Evolutionary conservation across 495 filamentous ascomycete species (phyloP).

Genomic region (Alectoria sarmentosa): DNA sequence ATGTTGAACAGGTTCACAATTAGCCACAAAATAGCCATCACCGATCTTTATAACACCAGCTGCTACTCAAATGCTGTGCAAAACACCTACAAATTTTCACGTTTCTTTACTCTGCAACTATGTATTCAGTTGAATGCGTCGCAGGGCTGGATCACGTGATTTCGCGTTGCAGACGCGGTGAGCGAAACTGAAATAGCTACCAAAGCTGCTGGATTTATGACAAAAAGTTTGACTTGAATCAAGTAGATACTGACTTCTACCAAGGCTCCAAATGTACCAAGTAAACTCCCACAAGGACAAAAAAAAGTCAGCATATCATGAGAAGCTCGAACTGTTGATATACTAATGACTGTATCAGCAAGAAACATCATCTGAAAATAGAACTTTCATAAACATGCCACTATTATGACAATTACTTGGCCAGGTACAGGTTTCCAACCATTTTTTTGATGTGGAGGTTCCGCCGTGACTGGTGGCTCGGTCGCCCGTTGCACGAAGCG

Average conservation of each 20-base stretch:
- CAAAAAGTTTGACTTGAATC: too few relatives aligned
- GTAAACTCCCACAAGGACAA: not conserved
- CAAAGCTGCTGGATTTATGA: too few relatives aligned
- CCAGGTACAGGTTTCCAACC: too few relatives aligned
- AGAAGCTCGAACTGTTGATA: not conserved
- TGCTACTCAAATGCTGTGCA: not conserved
- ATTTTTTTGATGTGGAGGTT: too few relatives aligned
- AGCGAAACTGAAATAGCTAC: not conserved
- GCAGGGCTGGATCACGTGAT: conserved; percentile 3
- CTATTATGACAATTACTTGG: too few relatives aligned
- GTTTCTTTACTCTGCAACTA: too few relatives aligned
- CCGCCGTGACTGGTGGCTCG: not conserved
- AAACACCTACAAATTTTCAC: too few relatives aligned
- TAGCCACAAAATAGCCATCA: not conserved
- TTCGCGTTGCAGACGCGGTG: not conserved
- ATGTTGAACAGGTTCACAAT: not conserved
- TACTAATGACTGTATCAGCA: too few relatives aligned
- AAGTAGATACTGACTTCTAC: not conserved
- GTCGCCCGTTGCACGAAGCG: not conserved
- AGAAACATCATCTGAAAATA: too few relatives aligned
- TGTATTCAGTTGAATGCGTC: too few relatives aligned
- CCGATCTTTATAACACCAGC: not conserved
- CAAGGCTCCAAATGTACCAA: not conserved
- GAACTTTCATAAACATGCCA: too few relatives aligned
- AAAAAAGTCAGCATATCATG: not conserved